phyloP scores from a whole-genome alignment of 345 rosid genomes.

The Firmiana major region DNA sequence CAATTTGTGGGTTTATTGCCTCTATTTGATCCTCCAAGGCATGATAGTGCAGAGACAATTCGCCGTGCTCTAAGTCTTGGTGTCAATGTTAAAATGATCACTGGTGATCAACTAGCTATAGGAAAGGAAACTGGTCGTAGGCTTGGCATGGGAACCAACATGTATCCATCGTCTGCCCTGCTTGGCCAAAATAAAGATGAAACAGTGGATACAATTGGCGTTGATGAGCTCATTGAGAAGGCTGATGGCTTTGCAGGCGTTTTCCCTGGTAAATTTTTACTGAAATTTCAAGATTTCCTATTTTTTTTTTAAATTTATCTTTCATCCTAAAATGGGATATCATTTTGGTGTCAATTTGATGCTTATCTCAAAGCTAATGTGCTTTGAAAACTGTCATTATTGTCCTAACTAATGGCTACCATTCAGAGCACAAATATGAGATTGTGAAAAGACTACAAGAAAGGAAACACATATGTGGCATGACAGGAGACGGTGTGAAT shows the following conservation, averaged over 20 bases:
- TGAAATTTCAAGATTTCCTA: no score
- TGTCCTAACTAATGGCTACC: slow-evolving; percentile 14
- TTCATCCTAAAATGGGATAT: no score
- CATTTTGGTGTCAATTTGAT: neutral
- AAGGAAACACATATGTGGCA: slow-evolving; percentile 88
- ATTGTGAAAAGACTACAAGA: slow-evolving; percentile 85
- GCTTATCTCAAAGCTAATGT: neutral
- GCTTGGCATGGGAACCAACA: slow-evolving; percentile 79
- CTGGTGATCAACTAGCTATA: slow-evolving; percentile 72
- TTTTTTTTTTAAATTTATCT: no score
- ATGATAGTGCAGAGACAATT: slow-evolving; percentile 80
- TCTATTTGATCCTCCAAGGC: slow-evolving; percentile 82
- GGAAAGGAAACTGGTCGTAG: slow-evolving; percentile 76
- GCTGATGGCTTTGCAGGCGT: slow-evolving; percentile 88
- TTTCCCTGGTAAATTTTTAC: slow-evolving; percentile 46
- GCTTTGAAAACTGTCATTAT: neutral
- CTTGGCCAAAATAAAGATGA: slow-evolving; percentile 56
- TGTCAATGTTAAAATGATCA: slow-evolving; percentile 78
- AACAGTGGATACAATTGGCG: slow-evolving; percentile 36
- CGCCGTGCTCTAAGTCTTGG: slow-evolving; percentile 63
- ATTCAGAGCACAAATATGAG: slow-evolving; percentile 86
- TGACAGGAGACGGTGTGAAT: slow-evolving; percentile 98
- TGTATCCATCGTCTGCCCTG: slow-evolving; percentile 73
- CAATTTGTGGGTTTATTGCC: slow-evolving; percentile 67
- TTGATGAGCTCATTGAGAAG: slow-evolving; percentile 70